phyloP scores from a whole-genome alignment of 306 rosid genomes.

The Abrus pulchellus region DNA sequence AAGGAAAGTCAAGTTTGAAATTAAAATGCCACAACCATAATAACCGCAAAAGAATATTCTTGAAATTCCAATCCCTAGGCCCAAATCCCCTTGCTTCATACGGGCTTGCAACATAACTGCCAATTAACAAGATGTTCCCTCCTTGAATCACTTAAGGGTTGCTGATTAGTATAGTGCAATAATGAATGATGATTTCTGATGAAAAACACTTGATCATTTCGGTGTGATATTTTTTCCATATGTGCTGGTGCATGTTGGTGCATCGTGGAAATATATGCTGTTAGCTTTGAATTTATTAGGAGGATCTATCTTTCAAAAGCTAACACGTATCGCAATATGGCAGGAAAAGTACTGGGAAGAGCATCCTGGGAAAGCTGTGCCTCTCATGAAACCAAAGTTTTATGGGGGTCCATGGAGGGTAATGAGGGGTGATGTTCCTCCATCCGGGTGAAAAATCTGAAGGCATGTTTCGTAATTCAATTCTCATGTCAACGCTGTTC shows the following conservation, averaged over 20 bases:
- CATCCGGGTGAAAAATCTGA: constrained; percentile 46
- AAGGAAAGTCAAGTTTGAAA: background rate
- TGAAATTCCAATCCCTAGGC: background rate
- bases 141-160: constrained; percentile 15
- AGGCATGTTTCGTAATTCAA: constrained; percentile 26
- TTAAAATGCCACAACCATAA: background rate
- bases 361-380: constrained; percentile 80
- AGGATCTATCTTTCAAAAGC: constrained; percentile 4
- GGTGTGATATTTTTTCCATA: background rate
- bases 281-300: background rate
- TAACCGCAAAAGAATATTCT: constrained; percentile 1
- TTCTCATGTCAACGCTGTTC: background rate
- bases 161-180: background rate
- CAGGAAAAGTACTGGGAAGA: constrained; percentile 98
- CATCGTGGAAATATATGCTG: background rate
- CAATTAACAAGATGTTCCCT: background rate
- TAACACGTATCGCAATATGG: constrained; percentile 27
- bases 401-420: constrained; percentile 84
- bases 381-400: constrained; percentile 82
- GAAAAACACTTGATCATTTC: constrained; percentile 6
- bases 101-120: constrained; percentile 13
- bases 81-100: background rate
- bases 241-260: constrained; percentile 6
- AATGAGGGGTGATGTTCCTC: constrained; percentile 64
- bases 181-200: constrained; percentile 5